A percentile compares a stretch with the other conserved stretches of the same genome.
Conservation (phyloP, 2,329 filamentous ascomycete species). For the Fusarium sublunatum region DNA sequence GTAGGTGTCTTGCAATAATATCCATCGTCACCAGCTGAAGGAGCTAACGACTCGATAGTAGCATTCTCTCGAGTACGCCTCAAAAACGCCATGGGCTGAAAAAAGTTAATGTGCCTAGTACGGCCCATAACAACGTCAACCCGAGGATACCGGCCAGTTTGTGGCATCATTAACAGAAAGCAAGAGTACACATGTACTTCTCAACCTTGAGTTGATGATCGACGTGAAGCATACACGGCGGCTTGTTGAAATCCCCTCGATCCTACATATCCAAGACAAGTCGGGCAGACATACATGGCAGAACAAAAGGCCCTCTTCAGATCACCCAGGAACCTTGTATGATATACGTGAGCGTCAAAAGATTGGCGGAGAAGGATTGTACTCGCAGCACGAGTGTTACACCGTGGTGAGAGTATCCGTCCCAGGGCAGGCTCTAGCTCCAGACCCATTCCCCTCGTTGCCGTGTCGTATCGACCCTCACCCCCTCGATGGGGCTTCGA, state of each 20-base stretch:
- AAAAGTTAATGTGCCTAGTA: slow-evolving; percentile 5
- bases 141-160: not conserved
- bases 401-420: slow-evolving; percentile 24
- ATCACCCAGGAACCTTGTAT: slow-evolving; percentile 23
- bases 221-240: slow-evolving; percentile 4
- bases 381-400: slow-evolving; percentile 21
- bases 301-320: slow-evolving; percentile 14
- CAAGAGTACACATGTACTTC: not conserved
- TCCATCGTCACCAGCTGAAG: slow-evolving; percentile 24
- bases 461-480: not conserved
- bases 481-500: slow-evolving; percentile 3
- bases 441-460: slow-evolving; percentile 1
- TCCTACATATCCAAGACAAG: slow-evolving; percentile 10
- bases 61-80: slow-evolving; percentile 13
- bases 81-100: slow-evolving; percentile 4
- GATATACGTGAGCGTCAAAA: slow-evolving; percentile 10
- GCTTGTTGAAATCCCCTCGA: not conserved
- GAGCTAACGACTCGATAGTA: slow-evolving; percentile 16
- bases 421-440: slow-evolving; percentile 1
- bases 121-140: slow-evolving; percentile 3
- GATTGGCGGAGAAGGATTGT: slow-evolving; percentile 11
- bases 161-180: slow-evolving; percentile 2
- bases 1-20: slow-evolving; percentile 22
- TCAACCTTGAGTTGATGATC: not conserved
- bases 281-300: slow-evolving; percentile 27